phyloP scores from a whole-genome alignment of 169 alveolate genomes.

The Plasmodium gonderi region DNA sequence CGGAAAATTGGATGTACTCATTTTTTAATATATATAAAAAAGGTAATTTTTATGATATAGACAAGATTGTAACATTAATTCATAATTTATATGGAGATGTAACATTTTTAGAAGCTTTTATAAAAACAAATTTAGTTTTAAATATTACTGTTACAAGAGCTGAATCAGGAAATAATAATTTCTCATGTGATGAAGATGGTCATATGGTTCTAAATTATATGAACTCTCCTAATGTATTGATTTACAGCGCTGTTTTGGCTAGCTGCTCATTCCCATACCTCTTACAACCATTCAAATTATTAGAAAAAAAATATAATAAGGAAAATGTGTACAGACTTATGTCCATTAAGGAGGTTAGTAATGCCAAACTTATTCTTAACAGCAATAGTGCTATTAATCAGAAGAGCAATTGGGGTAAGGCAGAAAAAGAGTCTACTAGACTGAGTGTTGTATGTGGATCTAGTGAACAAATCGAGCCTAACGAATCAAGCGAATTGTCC shows the following conservation, averaged over 20 bases:
- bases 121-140: conserved; percentile 83
- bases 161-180: conserved; percentile 73
- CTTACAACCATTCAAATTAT: conserved; percentile 76
- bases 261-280: conserved; percentile 85
- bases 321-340: conserved; percentile 55
- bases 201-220: conserved; percentile 82
- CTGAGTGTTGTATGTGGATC: neutral
- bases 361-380: conserved; percentile 31
- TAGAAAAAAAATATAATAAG: conserved; percentile 73
- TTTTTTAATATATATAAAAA: conserved; percentile 74
- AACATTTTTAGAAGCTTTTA: conserved; percentile 86
- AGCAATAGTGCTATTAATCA: conserved; percentile 13
- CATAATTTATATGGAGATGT: conserved; percentile 76
- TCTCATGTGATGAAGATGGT: conserved; percentile 73
- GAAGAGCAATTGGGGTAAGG: neutral
- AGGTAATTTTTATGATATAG: conserved; percentile 81
- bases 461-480: neutral
- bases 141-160: conserved; percentile 86
- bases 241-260: conserved; percentile 86
- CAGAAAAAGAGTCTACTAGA: neutral
- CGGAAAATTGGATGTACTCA: conserved; percentile 76
- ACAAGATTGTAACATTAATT: conserved; percentile 54
- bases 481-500: neutral
- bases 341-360: conserved; percentile 34
- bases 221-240: conserved; percentile 84